A percentile compares a stretch with the other conserved stretches of the same genome.
phyloP scores from a whole-genome alignment of 306 rosid genomes.

The Dryas octopetala region DNA sequence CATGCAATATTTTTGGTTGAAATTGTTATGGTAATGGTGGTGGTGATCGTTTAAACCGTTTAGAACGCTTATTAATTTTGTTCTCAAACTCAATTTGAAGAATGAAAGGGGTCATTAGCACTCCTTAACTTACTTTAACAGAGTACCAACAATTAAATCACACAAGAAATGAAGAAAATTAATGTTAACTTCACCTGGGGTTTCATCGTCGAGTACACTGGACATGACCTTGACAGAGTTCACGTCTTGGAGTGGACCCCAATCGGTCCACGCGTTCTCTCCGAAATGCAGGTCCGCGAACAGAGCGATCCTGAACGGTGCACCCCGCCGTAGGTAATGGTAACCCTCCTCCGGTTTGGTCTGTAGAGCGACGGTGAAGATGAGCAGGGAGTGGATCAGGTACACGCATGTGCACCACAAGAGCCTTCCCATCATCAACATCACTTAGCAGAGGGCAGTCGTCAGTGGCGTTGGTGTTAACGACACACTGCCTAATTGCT shows the following conservation, averaged over 20 bases:
- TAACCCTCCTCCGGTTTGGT: slow-evolving; percentile 18
- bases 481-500: background rate
- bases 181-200: slow-evolving; percentile 47
- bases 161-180: background rate
- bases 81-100: background rate
- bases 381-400: background rate
- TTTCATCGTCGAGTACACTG: slow-evolving; percentile 49
- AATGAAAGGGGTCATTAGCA: background rate
- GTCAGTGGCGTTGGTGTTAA: background rate
- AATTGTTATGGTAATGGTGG: background rate
- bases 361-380: slow-evolving; percentile 24
- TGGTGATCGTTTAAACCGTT: background rate
- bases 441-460: background rate
- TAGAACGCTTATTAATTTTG: background rate
- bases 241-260: slow-evolving; percentile 79
- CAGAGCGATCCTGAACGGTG: slow-evolving; percentile 52
- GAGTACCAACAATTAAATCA: background rate
- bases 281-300: slow-evolving; percentile 89
- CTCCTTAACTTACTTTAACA: no score
- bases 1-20: background rate
- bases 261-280: slow-evolving; percentile 52
- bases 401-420: slow-evolving; percentile 8
- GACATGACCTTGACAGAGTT: slow-evolving; percentile 57
- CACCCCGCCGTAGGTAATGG: slow-evolving; percentile 30
- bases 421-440: slow-evolving; percentile 9